Conservation (phyloP, 106 monocot genomes). For the Platanthera guangdongensis region DNA sequence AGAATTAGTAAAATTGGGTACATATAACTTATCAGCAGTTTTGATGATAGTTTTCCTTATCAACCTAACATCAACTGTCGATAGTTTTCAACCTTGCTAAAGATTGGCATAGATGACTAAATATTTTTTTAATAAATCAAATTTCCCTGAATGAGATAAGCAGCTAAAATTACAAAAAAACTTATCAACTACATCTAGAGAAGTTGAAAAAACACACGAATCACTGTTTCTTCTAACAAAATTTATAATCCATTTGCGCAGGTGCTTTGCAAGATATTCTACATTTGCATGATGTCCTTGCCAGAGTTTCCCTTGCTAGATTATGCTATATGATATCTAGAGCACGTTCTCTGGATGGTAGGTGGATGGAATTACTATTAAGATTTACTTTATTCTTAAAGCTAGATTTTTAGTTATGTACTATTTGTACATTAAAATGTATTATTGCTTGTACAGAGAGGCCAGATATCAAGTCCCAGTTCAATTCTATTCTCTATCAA, state of each 20-base stretch:
- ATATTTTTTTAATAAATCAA: too few relatives aligned
- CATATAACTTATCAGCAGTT: too few relatives aligned
- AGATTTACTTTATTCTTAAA: background rate
- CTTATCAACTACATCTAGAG: too few relatives aligned
- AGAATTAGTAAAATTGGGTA: too few relatives aligned
- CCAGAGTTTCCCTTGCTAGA: conserved; percentile 91
- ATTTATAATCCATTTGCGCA: conserved; percentile 19
- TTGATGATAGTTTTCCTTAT: too few relatives aligned
- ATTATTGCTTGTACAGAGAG: conserved; percentile 51
- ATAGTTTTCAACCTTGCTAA: too few relatives aligned
- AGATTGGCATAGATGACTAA: too few relatives aligned
- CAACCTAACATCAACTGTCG: too few relatives aligned
- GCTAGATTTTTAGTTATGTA: background rate
- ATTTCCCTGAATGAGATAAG: too few relatives aligned
- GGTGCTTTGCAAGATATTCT: conserved; percentile 98
- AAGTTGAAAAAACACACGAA: too few relatives aligned
- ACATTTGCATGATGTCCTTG: conserved; percentile 98
- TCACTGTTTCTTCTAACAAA: background rate
- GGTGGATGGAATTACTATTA: background rate
- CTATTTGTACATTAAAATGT: background rate
- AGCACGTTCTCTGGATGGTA: conserved; percentile 92
- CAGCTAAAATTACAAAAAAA: too few relatives aligned
- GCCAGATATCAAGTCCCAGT: conserved; percentile 86
- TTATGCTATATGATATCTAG: conserved; percentile 85
- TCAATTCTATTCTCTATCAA: conserved; percentile 81